Evolutionary conservation across 495 filamentous ascomycete genomes (phyloP), one percentile per base, ranked within the genome.

Genomic region (Podospora australis): DNA sequence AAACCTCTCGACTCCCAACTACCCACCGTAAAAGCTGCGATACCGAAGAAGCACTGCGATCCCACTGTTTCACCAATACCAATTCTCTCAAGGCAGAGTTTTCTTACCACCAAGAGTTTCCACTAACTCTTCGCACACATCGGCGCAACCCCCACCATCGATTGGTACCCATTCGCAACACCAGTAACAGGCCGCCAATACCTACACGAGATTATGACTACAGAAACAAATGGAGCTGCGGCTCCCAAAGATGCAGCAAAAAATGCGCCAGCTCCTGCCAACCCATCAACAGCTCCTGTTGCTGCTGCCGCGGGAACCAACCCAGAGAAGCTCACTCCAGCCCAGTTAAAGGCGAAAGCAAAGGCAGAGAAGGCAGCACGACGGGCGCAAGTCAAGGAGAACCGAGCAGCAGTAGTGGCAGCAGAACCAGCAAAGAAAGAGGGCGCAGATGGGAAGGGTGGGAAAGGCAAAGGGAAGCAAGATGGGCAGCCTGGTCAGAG

Each of bases 301-400:
- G 26, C 52, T 6, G 32, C 52, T 11, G 38, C 46, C 23, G n/a
- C 53, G 8, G 20, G 52, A 0, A 44, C 53, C 19, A 50, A 39
- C 36, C 10, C 53, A 32, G 50, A 64, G 42, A 66, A 87, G 48
- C 71, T 80, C 44, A 80, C 80, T 1, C 71, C 73, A 9, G 82
- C 81, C 6, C 84, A 90, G 59, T 56, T 88, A 58, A 92, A 91
- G 59, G 85, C 84, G 43, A 76, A 78, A 63, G 79, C 80, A 42
- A 88, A 91, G 61, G 86, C 80, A 9, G 86, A 92, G 55, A 90
- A 90, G 62, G 78, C 78, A 41, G 85, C 84, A 24, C 74, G 82
- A 48, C 77, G 89, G 59, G 85, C 80, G 17, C 74, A 81, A 59
- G 76, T 64, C 59, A 77, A 81, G 68, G 69, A 69, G 54, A 58